Evolutionary conservation across 75 land plant genomes (phyloP).

Genomic region (Pinus albicaulis): DNA sequence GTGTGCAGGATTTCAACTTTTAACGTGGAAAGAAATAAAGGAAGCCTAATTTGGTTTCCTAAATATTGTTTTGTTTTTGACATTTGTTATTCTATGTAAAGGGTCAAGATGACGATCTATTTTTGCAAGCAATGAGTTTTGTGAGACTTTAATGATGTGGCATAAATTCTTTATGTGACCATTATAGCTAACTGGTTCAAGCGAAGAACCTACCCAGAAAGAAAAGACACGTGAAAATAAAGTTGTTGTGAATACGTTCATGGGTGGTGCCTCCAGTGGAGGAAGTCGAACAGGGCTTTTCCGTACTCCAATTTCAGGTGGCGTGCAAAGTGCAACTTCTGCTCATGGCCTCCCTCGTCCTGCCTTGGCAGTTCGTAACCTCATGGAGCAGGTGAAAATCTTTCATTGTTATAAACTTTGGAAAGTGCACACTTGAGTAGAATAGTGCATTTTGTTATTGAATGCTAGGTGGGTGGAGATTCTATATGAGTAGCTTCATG

Average conservation of each 20-base stretch:
- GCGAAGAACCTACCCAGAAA: neutral
- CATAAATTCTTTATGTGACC: no score
- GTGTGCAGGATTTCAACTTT: no score
- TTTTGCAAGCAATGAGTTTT: no score
- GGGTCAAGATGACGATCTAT: no score
- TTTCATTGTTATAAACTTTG: neutral
- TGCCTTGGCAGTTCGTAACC: constrained; percentile 95
- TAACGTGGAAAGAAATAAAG: no score
- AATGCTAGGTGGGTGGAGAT: neutral
- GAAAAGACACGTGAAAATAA: neutral
- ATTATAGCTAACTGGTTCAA: no score
- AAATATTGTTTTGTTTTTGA: no score
- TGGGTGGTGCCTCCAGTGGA: constrained; percentile 25
- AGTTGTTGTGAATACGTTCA: constrained; percentile 2
- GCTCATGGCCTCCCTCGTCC: constrained; percentile 92
- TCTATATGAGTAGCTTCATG: neutral
- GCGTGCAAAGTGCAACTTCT: constrained; percentile 97
- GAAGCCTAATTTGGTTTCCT: no score
- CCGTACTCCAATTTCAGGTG: constrained; percentile 96
- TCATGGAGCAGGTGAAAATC: constrained; percentile 86
- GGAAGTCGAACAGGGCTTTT: constrained; percentile 88
- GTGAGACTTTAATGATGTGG: no score
- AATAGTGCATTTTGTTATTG: neutral
- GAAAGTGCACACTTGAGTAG: neutral
- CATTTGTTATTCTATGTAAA: no score